phyloP scores from a whole-genome alignment of 23 red algal genomes.

The Gracilariopsis chorda region DNA sequence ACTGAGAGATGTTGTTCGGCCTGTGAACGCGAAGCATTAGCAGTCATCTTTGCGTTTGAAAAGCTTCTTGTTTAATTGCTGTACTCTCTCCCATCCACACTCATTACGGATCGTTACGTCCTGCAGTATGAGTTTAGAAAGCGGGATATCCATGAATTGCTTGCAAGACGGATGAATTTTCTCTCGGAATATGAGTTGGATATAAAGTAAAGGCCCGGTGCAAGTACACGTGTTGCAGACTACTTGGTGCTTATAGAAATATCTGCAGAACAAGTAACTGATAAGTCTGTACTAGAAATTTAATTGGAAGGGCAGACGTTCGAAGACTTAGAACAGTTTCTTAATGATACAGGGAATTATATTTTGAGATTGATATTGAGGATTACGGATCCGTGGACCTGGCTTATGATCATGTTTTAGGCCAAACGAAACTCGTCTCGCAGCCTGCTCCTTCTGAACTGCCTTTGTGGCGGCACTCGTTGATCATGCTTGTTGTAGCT shows the following conservation, averaged over 20 bases:
- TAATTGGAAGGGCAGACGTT: too few species aligned
- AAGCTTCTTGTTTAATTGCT: background rate
- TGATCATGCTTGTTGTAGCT: background rate
- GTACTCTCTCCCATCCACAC: background rate
- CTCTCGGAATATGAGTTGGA: background rate
- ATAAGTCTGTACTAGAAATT: too few species aligned
- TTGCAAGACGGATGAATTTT: background rate
- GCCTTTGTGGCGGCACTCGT: background rate
- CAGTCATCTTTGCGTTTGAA: background rate
- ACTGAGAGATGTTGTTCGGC: background rate
- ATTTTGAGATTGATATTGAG: too few species aligned
- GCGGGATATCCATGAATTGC: background rate
- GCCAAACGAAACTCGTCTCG: background rate
- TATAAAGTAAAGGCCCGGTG: background rate
- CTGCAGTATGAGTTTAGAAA: background rate
- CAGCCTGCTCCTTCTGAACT: background rate
- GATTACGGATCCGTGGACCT: too few species aligned
- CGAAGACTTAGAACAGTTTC: too few species aligned
- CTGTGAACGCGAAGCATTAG: background rate
- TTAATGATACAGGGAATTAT: too few species aligned
- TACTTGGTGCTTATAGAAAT: too few species aligned
- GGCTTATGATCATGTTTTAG: slow-evolving; percentile 19
- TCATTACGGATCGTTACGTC: background rate
- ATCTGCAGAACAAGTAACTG: too few species aligned
- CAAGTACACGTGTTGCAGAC: background rate